Conservation (phyloP, 176 grass and related monocot genomes). For the Dactylis glomerata region DNA sequence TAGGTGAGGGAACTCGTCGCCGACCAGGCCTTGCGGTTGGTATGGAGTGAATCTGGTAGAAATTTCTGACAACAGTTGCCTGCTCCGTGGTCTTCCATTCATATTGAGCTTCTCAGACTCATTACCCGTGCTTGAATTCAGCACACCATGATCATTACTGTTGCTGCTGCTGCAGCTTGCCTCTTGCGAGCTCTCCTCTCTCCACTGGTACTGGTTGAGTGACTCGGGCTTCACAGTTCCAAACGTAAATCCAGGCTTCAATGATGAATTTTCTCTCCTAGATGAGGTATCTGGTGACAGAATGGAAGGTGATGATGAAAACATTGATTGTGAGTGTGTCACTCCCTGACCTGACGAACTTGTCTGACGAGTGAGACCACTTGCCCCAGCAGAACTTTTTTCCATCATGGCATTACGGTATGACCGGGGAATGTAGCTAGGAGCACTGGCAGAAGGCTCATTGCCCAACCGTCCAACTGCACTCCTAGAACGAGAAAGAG, state of each 20-base stretch:
- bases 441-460: conserved; percentile 55
- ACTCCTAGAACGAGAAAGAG: conserved; percentile 71
- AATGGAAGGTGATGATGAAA: conserved; percentile 42
- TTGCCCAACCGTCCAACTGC: conserved; percentile 63
- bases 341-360: conserved; percentile 38
- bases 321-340: conserved; percentile 39
- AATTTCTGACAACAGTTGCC: conserved; percentile 45
- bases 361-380: conserved; percentile 25
- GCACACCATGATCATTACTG: conserved; percentile 11
- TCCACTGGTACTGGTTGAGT: conserved; percentile 42
- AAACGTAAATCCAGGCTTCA: conserved; percentile 58
- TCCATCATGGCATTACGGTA: conserved; percentile 96
- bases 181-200: conserved; percentile 49
- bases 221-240: conserved; percentile 59
- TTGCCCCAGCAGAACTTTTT: conserved; percentile 37
- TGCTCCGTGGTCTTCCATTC: conserved; percentile 42
- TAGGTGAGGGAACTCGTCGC: conserved; percentile 95
- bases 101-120: conserved; percentile 56
- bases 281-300: conserved; percentile 34
- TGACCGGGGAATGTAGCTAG: conserved; percentile 63
- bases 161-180: conserved; percentile 36
- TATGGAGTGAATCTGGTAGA: conserved; percentile 54
- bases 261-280: conserved; percentile 41
- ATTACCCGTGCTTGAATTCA: conserved; percentile 34
- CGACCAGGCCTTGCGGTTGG: conserved; percentile 50